Evolutionary conservation across 2,329 filamentous ascomycete genomes (phyloP).

Genomic region (Aspergillus fructus): DNA sequence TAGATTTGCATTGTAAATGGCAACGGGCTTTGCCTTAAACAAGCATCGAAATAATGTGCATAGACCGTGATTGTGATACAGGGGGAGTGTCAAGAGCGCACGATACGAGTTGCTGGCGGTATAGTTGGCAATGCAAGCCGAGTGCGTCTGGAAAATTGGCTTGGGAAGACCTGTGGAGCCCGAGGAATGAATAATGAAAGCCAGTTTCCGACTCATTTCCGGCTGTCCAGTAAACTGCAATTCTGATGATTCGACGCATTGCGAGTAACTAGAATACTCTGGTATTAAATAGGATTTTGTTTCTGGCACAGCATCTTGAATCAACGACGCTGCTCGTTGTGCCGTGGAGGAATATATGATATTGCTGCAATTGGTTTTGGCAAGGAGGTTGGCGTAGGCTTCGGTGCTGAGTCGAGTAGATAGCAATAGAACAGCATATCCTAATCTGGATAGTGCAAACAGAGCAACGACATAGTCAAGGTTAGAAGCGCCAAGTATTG

Average conservation of each 20-base stretch:
- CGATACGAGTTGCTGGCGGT: slow-evolving; percentile 45
- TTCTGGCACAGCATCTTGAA: background rate
- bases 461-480: slow-evolving; percentile 57
- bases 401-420: slow-evolving; percentile 54
- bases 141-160: slow-evolving; percentile 59
- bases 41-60: slow-evolving; percentile 55
- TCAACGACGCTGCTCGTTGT: slow-evolving; percentile 9
- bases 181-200: slow-evolving; percentile 49
- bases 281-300: slow-evolving; percentile 2
- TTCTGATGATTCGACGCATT: slow-evolving; percentile 16
- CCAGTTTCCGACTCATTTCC: slow-evolving; percentile 33
- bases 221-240: slow-evolving; percentile 14
- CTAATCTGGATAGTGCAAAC: slow-evolving; percentile 56
- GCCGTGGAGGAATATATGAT: slow-evolving; percentile 13
- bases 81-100: slow-evolving; percentile 54
- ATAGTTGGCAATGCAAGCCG: slow-evolving; percentile 50
- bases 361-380: slow-evolving; percentile 35
- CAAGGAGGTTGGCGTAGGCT: slow-evolving; percentile 50
- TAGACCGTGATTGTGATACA: slow-evolving; percentile 61
- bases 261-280: background rate
- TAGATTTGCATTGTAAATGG: slow-evolving; percentile 55
- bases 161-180: slow-evolving; percentile 64
- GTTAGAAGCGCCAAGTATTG: slow-evolving; percentile 54
- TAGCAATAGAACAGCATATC: slow-evolving; percentile 56
- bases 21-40: slow-evolving; percentile 49